Percentiles rank a stretch among this genome's conserved stretches.
These are phyloP conservation scores for Rhizomucor miehei DNA, from an alignment of 371 early-diverging fungal species.

Conservation along the genomic window DNA sequence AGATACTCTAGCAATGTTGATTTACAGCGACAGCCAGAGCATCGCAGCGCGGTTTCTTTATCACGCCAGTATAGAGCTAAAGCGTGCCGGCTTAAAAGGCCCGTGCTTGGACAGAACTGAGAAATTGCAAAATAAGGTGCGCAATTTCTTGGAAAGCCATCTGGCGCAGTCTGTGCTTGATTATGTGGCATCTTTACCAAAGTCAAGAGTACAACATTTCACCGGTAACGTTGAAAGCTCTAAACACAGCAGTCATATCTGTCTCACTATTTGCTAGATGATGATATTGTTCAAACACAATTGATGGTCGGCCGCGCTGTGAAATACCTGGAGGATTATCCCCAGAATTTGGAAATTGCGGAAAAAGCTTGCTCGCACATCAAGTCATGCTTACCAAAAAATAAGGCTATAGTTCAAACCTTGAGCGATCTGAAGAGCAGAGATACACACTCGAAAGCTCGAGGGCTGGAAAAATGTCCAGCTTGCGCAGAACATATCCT, in stretches of 20 bases:
- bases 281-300: too few relatives aligned
- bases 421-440: not conserved
- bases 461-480: conserved; percentile 5
- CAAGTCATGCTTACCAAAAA: not conserved
- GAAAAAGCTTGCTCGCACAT: not conserved
- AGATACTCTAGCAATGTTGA: not conserved
- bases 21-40: not conserved
- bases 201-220: not conserved
- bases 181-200: not conserved
- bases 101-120: not conserved
- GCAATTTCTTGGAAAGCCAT: not conserved
- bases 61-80: not conserved
- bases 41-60: not conserved
- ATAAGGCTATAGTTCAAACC: not conserved
- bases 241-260: too few relatives aligned
- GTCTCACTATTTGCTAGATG: too few relatives aligned
- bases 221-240: too few relatives aligned
- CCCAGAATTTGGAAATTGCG: not conserved
- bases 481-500: conserved; percentile 1
- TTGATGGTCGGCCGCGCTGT: not conserved
- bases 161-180: not conserved
- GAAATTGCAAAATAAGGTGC: not conserved
- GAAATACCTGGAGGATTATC: not conserved
- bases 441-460: not conserved
- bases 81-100: not conserved